Evolutionary conservation across 345 rosid species (phyloP), one percentile per base, ranked within the genome.

Genomic region (Hibiscus tridactylites): DNA sequence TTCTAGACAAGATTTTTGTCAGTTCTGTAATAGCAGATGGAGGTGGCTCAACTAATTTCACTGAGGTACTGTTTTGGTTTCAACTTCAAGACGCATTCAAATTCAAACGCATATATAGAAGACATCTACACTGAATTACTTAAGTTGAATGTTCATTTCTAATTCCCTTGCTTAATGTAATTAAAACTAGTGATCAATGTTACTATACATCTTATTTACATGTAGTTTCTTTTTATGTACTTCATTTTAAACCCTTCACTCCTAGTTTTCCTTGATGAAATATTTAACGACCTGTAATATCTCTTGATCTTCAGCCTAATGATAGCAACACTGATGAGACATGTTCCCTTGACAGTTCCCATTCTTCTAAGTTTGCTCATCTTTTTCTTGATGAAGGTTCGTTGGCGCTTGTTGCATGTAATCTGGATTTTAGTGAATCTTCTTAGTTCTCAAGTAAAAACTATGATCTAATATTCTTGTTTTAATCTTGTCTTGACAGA

Each of bases 321-420:
- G 84, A 79, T 71, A 70, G 68, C 68, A 84, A 87, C 76, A 81
- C 71, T 72, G 92, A 86, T 69, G 93, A 81, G 52, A 52, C 66
- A 13, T 63, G 54, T 82, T 83, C 77, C 74, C 77, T 89, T 70
- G 85, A 68, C 47, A 62, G 60, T 26, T 80, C 73, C 68, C 85
- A 84, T 46, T 91, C 96, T 79, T 95, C 99, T 71, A 95, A 86
- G 83, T 95, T 95, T 74, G 94, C 94, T 65, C 88, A 80, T 74
- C 88, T 91, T 85, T 95, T 95, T 84, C 73, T 81, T 65, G 97
- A 95, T 84, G 96, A 88, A 83, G 99, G 99, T 95, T 78, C 73
- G 57, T 35, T 17, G 52, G 56, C 42, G 31, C 64, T 59, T 53
- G 58, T 71, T 59, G 69, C 72, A 35, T 4, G 3, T 52, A 52